Base-by-base conservation (phyloP, 2,329 filamentous ascomycete species). In the Eutypella sp. region DNA sequence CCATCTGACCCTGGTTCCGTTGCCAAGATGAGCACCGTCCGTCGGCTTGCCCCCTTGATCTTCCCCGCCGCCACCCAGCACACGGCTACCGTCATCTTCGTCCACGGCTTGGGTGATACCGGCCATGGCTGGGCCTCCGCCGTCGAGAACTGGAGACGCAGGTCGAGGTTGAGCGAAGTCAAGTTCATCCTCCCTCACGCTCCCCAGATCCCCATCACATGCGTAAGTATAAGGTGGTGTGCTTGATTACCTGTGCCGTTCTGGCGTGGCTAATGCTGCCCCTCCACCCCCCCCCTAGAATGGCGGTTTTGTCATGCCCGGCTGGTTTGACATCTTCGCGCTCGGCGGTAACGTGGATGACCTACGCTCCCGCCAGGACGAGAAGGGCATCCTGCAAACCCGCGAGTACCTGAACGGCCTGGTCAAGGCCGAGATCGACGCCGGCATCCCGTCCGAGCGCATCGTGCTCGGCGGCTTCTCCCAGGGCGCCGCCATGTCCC, bases 121-220 rank as follows among this genome's bases (percentile, higher is more conserved):
- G 87, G 86, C 37, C 74, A 80, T 55, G 87, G 87, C 56, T 92
- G 88, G 91, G 78, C 86, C 38, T 82, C 81, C 47, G 79, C 93
- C 18, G 89, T 93, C 25, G 85, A 95, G 72, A 89, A 92, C 67
- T 96, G 87, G 85, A 83, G 89, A 45, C 78, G 84, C 27, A 79
- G 87, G 42, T 79, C 82, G 65, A 84, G 85, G 61, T 89, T 97
- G 53, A 81, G 90, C 47, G 87, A 96, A 68, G 88, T 96, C 64
- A 87, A 92, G 63, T 97, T 97, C 67, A 81, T 99, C 61, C 85
- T 99, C 66, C 93, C 93, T 15, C 88, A 96, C 70, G 93, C 93
- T 23, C 90, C 92, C 5, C 70, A 68, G 31, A 93, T 95, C 44
- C 89, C 90, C 25, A 89, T 96, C 62, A 91, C 89, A n/a, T 74